A percentile compares a stretch with the other conserved stretches of the same genome.
Evolutionary conservation across 164 flowering plant species (phyloP).

Genomic region (Santalum album): DNA sequence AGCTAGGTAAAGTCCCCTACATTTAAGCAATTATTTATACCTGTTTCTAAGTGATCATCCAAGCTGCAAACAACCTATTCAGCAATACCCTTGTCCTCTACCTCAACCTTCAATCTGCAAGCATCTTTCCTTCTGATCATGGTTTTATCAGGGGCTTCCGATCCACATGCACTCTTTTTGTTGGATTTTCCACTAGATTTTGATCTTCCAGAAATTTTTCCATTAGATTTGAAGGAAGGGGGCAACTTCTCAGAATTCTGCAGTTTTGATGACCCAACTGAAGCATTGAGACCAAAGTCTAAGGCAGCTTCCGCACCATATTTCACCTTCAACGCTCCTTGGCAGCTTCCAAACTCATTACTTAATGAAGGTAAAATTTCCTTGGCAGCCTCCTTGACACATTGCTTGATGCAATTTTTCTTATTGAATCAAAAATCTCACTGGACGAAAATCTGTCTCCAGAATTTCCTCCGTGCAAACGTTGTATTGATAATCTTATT

Average conservation of each 20-base stretch:
- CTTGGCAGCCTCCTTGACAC: constrained; percentile 6
- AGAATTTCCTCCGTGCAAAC: constrained; percentile 12
- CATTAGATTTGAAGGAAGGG: constrained; percentile 20
- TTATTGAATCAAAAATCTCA: constrained; percentile 13
- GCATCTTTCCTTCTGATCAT: constrained; percentile 19
- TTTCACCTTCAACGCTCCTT: constrained; percentile 15
- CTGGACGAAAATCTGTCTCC: constrained; percentile 9
- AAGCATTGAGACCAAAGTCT: constrained; percentile 11
- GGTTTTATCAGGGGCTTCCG: constrained; percentile 20
- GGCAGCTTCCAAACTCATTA: constrained; percentile 11
- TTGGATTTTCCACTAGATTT: constrained; percentile 18
- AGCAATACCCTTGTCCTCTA: constrained; percentile 15
- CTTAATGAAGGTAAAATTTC: constrained; percentile 12
- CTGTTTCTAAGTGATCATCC: constrained; percentile 20
- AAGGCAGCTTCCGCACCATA: constrained; percentile 8
- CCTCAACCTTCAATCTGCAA: constrained; percentile 20
- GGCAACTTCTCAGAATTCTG: constrained; percentile 9
- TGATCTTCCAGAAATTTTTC: constrained; percentile 19
- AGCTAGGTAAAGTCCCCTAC: too few relatives aligned
- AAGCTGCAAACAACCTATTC: constrained; percentile 9
- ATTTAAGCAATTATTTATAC: constrained; percentile 7
- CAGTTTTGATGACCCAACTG: constrained; percentile 8
- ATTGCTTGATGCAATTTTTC: constrained; percentile 15
- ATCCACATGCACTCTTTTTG: constrained; percentile 23
- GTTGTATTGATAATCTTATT: constrained; percentile 14